Conservation (phyloP, 163 green algal genomes). For the Scenedesmus sp. region DNA sequence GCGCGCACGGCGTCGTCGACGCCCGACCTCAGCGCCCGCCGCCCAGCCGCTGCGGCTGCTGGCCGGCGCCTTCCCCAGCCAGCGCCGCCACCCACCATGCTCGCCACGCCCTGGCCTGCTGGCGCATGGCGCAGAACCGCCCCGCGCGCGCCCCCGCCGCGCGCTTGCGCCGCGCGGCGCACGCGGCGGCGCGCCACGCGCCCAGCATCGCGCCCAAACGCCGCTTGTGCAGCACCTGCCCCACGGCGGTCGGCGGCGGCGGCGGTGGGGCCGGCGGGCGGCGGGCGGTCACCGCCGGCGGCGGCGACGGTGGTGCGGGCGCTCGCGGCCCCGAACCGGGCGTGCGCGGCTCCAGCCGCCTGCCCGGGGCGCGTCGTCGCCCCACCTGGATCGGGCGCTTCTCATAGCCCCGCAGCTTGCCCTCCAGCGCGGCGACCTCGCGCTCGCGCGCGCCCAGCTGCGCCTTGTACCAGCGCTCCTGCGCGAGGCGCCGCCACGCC, state of each 20-base stretch:
- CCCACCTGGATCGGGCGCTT: conserved; percentile 57
- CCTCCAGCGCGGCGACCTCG: conserved; percentile 57
- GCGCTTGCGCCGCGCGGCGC: conserved; percentile 28
- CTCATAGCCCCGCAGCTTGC: conserved; percentile 60
- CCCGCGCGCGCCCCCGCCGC: conserved; percentile 32
- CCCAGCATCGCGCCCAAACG: conserved; percentile 48
- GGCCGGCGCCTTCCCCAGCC: too few species aligned
- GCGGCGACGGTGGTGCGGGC: too few species aligned
- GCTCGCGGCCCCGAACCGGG: too few species aligned
- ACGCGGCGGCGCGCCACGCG: conserved; percentile 44
- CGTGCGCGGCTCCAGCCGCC: too few species aligned
- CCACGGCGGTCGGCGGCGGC: too few species aligned
- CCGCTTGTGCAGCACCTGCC: conserved; percentile 53
- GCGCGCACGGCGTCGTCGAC: too few species aligned
- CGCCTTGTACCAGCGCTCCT: conserved; percentile 80
- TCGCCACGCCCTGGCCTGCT: conserved; percentile 58
- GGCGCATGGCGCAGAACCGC: conserved; percentile 48
- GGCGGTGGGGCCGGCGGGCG: too few species aligned
- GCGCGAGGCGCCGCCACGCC: conserved; percentile 65
- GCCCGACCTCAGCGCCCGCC: too few species aligned
- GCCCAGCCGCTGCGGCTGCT: background rate
- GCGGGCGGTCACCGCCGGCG: too few species aligned
- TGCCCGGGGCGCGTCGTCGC: too few species aligned
- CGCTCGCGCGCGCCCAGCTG: conserved; percentile 69
- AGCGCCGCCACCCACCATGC: conserved; percentile 52